Evolutionary conservation across 1,284 basidiomycete genomes (phyloP), one percentile per base, ranked within the genome.

Genomic region (Phylloboletellus chloephorus): DNA sequence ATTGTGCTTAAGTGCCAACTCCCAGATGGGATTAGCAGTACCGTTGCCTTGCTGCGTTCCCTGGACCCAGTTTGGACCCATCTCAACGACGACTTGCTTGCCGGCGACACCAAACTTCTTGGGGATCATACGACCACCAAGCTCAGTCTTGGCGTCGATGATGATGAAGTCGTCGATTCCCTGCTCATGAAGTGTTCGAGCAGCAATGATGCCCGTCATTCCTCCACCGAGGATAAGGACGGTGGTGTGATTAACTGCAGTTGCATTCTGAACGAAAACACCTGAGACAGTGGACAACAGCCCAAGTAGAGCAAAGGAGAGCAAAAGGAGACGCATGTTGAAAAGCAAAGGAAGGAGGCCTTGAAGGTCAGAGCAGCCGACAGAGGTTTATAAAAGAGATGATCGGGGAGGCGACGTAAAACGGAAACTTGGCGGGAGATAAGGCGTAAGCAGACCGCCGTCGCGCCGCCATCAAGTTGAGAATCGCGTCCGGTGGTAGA

Each of bases 31-130:
- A 55, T 84, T 84, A 7, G 65, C 64, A 22, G 69, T 66, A 7
- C 77, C 77, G 38, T 66, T 55, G 4, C 65, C 71, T 5, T 63
- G 57, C 41, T 76, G 74, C 3, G 78, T 78, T 7, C 83, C 82
- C 52, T 85, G 80, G 25, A 86, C 69, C 82, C 83, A 86, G 52
- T 82, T 82, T 11, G 80, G 73, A 15, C 83, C 82, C 7, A 74
- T 57, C 56, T 86, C 82, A 21, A 85, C 59, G 0, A 67, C 68
- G 40, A 66, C 63, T 15, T 68, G 49, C 33, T 56, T 60, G 4
- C 57, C 63, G 4, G 60, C 37, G 3, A 48, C 58, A 21, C 69
- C 76, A 43, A 82, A 73, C 0, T 53, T 40, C 29, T 64, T 65
- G 41, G 67, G 71, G 49, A 65, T 69, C 65, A 83, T 69, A 7